Conservation (phyloP, 163 green algal species). For the Volvox carteri region DNA sequence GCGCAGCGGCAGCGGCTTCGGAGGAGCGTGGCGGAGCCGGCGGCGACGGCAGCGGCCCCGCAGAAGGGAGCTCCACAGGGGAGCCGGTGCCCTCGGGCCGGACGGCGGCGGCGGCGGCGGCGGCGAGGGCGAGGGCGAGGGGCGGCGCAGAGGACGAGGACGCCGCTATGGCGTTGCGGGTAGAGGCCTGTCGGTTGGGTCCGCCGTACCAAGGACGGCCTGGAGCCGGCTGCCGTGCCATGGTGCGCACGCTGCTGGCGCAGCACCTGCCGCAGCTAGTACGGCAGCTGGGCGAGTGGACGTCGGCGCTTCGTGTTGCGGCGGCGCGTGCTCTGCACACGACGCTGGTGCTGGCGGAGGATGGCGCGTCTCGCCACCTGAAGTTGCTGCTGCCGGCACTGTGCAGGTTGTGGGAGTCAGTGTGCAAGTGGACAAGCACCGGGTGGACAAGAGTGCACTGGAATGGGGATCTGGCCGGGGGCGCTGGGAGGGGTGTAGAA, state of each 20-base stretch:
- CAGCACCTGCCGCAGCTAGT: constrained; percentile 70
- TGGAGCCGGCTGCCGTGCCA: constrained; percentile 39
- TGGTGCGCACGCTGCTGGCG: constrained; percentile 69
- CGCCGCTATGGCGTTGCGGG: constrained; percentile 22
- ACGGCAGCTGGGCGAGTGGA: constrained; percentile 75
- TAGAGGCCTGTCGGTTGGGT: constrained; percentile 57
- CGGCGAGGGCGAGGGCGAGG: background rate
- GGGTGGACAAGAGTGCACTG: too few species aligned
- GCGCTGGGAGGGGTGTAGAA: too few species aligned
- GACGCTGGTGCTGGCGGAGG: constrained; percentile 64
- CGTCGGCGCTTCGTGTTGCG: constrained; percentile 57
- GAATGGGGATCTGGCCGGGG: too few species aligned
- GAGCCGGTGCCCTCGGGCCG: too few species aligned
- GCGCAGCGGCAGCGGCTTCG: background rate
- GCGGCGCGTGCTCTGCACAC: constrained; percentile 71
- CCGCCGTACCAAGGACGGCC: constrained; percentile 62
- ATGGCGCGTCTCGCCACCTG: constrained; percentile 55
- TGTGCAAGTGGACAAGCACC: too few species aligned
- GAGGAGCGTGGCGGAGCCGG: background rate
- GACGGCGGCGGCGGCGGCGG: background rate
- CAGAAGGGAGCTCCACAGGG: too few species aligned
- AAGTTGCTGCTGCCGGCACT: constrained; percentile 63
- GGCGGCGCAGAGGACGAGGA: constrained; percentile 24
- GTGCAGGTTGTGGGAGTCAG: too few species aligned
- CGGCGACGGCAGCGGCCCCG: too few species aligned